Conservation (phyloP, 768 basidiomycete species). For the Kwoniella sp. region DNA sequence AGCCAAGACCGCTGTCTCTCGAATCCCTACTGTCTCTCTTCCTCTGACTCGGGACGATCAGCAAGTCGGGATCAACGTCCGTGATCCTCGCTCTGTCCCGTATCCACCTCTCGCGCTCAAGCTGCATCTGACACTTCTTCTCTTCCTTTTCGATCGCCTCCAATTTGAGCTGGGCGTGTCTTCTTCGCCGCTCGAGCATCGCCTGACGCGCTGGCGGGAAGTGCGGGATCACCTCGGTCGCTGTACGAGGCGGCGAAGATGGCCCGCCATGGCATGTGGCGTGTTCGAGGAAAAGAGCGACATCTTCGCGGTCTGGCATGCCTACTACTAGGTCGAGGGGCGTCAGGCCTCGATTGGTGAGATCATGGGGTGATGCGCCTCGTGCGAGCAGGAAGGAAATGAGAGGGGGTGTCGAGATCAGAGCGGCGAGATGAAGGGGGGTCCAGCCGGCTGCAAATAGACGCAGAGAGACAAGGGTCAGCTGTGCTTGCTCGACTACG, state of each 20-base stretch:
- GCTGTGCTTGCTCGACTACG: background rate
- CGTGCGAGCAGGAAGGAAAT: conserved; percentile 91
- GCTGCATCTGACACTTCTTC: conserved; percentile 10
- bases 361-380: conserved; percentile 78
- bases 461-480: background rate
- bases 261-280: conserved; percentile 57
- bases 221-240: conserved; percentile 11
- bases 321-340: conserved; percentile 85
- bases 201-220: conserved; percentile 34
- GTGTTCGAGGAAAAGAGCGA: conserved; percentile 82
- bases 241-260: conserved; percentile 21
- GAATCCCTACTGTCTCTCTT: conserved; percentile 16
- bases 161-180: conserved; percentile 42
- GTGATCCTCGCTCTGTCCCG: conserved; percentile 36
- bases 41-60: conserved; percentile 14
- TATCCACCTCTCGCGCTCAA: conserved; percentile 42
- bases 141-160: conserved; percentile 28
- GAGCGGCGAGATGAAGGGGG: conserved; percentile 85
- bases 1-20: conserved; percentile 21
- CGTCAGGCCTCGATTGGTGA: conserved; percentile 76
- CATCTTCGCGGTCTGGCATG: conserved; percentile 78
- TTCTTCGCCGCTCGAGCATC: conserved; percentile 73
- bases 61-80: conserved; percentile 37
- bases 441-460: conserved; percentile 80
- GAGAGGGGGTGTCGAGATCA: conserved; percentile 84